phyloP scores from a whole-genome alignment of 2,329 filamentous ascomycete genomes.

The Colletotrichum sp. region DNA sequence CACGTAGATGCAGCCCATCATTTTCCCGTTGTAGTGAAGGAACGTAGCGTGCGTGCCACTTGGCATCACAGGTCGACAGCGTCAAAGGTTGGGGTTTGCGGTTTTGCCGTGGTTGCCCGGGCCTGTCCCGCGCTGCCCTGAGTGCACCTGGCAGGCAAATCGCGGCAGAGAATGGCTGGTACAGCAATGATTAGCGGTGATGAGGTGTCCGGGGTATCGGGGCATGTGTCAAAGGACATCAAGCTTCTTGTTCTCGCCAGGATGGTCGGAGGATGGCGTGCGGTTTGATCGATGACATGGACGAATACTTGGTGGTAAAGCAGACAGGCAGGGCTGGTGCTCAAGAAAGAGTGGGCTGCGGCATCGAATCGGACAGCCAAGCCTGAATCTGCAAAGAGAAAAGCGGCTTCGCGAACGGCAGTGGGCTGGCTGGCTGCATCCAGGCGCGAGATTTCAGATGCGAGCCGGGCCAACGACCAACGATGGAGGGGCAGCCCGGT shows the following conservation, averaged over 20 bases:
- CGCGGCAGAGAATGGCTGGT: not conserved
- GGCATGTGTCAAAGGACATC: not conserved
- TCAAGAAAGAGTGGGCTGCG: not conserved
- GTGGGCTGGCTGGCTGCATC: conserved; percentile 14
- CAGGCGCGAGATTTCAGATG: conserved; percentile 17
- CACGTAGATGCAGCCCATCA: not conserved
- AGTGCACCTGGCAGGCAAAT: not conserved
- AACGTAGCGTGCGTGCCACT: not conserved
- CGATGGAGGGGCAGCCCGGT: not conserved
- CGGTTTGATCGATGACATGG: conserved; percentile 11
- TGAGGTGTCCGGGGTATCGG: not conserved
- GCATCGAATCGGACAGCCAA: conserved; percentile 13
- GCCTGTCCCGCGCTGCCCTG: not conserved
- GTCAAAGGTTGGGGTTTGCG: not conserved
- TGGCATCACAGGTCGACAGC: not conserved
- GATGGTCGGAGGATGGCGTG: not conserved
- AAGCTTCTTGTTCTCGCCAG: not conserved
- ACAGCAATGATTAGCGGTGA: not conserved
- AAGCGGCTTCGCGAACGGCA: conserved; percentile 11
- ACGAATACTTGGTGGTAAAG: not conserved
- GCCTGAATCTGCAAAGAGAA: conserved; percentile 12
- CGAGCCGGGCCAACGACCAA: not conserved
- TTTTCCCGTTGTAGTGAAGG: conserved; percentile 6
- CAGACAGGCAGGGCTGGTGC: not conserved
- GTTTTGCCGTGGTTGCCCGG: not conserved